Percentiles rank a stretch among this genome's conserved stretches.
Evolutionary conservation across 345 rosid genomes (phyloP).

Genomic region (Camelina neglecta): DNA sequence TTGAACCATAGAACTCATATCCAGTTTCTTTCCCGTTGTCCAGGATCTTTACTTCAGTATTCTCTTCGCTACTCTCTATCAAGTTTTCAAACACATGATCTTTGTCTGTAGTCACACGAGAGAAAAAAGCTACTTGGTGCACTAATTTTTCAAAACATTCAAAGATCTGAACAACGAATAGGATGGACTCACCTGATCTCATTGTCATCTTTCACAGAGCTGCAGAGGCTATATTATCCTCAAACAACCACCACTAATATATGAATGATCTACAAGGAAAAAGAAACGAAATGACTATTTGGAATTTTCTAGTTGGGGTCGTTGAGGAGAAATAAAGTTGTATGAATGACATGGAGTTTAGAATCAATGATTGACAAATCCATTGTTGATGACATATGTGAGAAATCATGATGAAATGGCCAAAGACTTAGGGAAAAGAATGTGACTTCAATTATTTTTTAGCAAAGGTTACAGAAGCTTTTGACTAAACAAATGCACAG

Average conservation of each 20-base stretch:
- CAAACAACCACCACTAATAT: neutral
- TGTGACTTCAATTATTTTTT: no score
- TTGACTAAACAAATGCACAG: neutral
- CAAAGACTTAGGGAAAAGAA: no score
- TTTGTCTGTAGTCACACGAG: conserved; percentile 18
- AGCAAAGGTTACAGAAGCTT: neutral
- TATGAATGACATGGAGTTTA: neutral
- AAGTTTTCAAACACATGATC: neutral
- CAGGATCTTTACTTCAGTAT: neutral
- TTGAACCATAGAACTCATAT: no score
- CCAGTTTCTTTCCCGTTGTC: neutral
- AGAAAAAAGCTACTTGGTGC: neutral
- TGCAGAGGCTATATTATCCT: neutral
- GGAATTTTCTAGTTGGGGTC: neutral
- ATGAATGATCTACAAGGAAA: conserved; percentile 17
- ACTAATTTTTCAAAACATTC: neutral
- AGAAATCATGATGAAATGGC: no score
- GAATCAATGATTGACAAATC: no score
- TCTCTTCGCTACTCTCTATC: conserved; percentile 30
- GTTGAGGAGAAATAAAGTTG: neutral
- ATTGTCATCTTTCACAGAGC: conserved; percentile 17
- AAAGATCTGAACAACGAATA: neutral
- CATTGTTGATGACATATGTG: no score
- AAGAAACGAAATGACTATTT: neutral
- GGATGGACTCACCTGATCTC: conserved; percentile 4